Percentiles rank a stretch among this genome's conserved stretches.
Conservation (phyloP, 2,329 filamentous ascomycete species). For the Cyanodermella asteris region DNA sequence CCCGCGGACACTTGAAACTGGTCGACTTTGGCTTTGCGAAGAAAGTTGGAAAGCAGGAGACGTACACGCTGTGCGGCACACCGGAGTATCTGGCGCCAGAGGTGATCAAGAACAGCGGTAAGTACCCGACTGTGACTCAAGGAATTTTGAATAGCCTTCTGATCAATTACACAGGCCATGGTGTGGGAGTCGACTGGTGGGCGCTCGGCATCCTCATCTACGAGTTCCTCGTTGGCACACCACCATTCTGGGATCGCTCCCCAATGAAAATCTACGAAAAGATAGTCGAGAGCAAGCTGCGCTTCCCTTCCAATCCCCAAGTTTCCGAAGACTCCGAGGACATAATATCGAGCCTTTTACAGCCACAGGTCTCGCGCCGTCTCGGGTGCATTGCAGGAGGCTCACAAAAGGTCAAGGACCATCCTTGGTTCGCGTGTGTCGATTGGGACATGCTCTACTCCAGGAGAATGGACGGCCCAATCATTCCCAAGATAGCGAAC, state of each 20-base stretch:
- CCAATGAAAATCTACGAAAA: slow-evolving; percentile 48
- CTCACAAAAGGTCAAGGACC: slow-evolving; percentile 34
- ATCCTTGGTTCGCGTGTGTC: slow-evolving; percentile 39
- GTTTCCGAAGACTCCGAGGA: slow-evolving; percentile 37
- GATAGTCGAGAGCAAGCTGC: slow-evolving; percentile 11
- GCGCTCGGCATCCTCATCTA: slow-evolving; percentile 45
- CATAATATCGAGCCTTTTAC: slow-evolving; percentile 39
- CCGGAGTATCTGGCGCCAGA: slow-evolving; percentile 47
- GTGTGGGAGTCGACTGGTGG: slow-evolving; percentile 48
- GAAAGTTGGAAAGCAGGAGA: slow-evolving; percentile 36
- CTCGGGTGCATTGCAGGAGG: slow-evolving; percentile 41
- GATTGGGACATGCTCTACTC: slow-evolving; percentile 43
- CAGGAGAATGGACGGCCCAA: slow-evolving; percentile 36
- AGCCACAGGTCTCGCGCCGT: slow-evolving; percentile 39
- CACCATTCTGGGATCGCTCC: slow-evolving; percentile 47
- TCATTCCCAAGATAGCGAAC: slow-evolving; percentile 36
- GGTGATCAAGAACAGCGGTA: slow-evolving; percentile 36
- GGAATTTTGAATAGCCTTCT: slow-evolving; percentile 1
- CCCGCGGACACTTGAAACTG: slow-evolving; percentile 41
- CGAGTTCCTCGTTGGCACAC: slow-evolving; percentile 45
- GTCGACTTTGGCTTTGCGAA: slow-evolving; percentile 50
- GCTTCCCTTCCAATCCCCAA: slow-evolving; percentile 1
- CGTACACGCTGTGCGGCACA: slow-evolving; percentile 44
- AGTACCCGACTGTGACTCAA: slow-evolving; percentile 4
- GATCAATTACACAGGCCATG: slow-evolving; percentile 25